Base-by-base conservation (phyloP, 768 basidiomycete genomes). In the Tulasnella sp. region DNA sequence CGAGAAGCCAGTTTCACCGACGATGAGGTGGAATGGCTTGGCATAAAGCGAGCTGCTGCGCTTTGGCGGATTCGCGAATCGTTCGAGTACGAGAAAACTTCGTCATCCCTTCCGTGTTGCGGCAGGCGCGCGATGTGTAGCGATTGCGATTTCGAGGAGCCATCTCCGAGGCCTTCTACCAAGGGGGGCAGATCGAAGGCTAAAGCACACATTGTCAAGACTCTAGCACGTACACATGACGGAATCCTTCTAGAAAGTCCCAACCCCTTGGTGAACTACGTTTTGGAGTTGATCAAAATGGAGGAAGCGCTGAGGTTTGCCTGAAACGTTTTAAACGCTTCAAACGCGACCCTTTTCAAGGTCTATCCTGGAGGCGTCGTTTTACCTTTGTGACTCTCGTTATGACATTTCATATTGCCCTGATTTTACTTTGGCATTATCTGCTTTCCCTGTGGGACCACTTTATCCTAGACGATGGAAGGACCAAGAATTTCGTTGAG, bases 211-310 rank as follows among this genome's bases (percentile, higher is more conserved):
- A 18, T 44, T 44, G 44, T 18, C 39, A 40, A 40, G 44, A 16
- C 16, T 18, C 44, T 16, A 18, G 44, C 14, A 18, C 44, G 8
- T 18, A 16, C 14, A 18, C 44, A 1, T 18, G 16, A 18, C 14
- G 44, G 0, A 16, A 44, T 0, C 44, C 14, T 16, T 44, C 16
- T 18, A 44, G 44, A 4, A 44, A 44, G 44, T 18, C 24, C 52
- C n/a, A 10, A 10, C 9, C 52, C 52, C 21, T 1, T n/a, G 8
- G 4, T 10, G n/a, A 52, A 52, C 52, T 24, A n/a, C 52, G 52
- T 52, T 52, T n/a, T 39, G 74, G 46, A 75, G 39, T 8, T 75
- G 74, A 46, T 75, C 19, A 40, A 75, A 19, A 44, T 24, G 74
- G 74, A 36, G 31, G 44, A 31, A n/a, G 74, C 36, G 74, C 44